Percentiles rank a stretch among this genome's conserved stretches.
phyloP scores from a whole-genome alignment of 257 asterid genomes.

The Linaria vulgaris region DNA sequence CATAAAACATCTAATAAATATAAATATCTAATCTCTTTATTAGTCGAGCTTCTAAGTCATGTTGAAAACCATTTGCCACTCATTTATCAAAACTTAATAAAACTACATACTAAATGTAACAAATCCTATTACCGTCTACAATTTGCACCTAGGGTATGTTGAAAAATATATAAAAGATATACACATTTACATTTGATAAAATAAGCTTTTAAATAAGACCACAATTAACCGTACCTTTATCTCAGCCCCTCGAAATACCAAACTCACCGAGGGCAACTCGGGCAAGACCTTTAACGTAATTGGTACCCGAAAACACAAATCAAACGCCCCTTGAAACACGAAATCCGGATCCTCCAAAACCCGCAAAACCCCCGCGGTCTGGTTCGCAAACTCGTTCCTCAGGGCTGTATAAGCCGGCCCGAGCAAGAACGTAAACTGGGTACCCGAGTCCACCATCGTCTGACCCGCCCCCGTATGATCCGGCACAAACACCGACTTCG shows the following conservation, averaged over 20 bases:
- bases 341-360: constrained; percentile 70
- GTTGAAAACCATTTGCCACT: no score
- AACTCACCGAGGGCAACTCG: constrained; percentile 59
- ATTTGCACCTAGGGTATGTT: no score
- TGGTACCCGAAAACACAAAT: constrained; percentile 59
- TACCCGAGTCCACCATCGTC: constrained; percentile 95
- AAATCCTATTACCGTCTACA: no score
- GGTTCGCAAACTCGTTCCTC: constrained; percentile 55
- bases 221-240: constrained; percentile 30
- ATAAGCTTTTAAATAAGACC: no score
- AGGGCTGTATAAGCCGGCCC: constrained; percentile 67
- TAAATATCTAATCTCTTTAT: no score
- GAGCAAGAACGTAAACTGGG: constrained; percentile 90
- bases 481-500: constrained; percentile 71
- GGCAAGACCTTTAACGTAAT: constrained; percentile 36
- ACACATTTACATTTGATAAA: no score
- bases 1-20: no score
- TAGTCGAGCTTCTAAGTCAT: no score
- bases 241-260: constrained; percentile 71
- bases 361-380: constrained; percentile 39
- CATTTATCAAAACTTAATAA: no score
- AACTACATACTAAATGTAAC: no score
- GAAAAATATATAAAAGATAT: no score
- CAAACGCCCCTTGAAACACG: constrained; percentile 88
- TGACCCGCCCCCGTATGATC: constrained; percentile 98